Percentiles rank a stretch among this genome's conserved stretches.
phyloP scores from a whole-genome alignment of 2,329 filamentous ascomycete species.

The Fusarium setosum region DNA sequence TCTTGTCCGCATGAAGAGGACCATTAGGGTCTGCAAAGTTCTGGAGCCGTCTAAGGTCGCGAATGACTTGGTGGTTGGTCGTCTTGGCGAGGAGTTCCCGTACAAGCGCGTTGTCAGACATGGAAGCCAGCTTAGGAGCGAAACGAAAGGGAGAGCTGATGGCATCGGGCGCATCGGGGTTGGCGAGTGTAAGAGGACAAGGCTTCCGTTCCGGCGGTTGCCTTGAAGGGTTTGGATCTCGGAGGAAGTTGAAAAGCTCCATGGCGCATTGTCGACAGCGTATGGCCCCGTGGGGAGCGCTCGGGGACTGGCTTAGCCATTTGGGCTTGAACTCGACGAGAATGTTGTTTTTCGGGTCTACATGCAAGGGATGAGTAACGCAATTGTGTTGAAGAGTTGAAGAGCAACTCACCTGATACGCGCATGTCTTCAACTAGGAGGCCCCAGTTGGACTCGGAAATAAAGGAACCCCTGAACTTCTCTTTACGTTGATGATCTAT shows the following conservation, averaged over 20 bases:
- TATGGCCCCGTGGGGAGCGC: slow-evolving; percentile 70
- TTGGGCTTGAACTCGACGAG: slow-evolving; percentile 86
- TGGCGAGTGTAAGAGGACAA: slow-evolving; percentile 74
- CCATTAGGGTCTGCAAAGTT: slow-evolving; percentile 56
- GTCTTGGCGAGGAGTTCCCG: slow-evolving; percentile 42
- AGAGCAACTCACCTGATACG: slow-evolving; percentile 42
- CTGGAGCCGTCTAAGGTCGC: slow-evolving; percentile 50
- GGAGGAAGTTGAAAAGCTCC: slow-evolving; percentile 51
- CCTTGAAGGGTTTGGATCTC: slow-evolving; percentile 47
- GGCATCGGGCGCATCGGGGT: slow-evolving; percentile 57
- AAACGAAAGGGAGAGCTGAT: slow-evolving; percentile 56
- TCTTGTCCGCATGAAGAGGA: slow-evolving; percentile 55
- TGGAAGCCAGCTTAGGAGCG: slow-evolving; percentile 45
- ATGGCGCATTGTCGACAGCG: slow-evolving; percentile 82
- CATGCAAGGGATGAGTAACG: slow-evolving; percentile 1
- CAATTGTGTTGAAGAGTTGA: background rate
- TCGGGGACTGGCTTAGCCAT: slow-evolving; percentile 82
- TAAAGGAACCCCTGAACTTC: slow-evolving; percentile 61
- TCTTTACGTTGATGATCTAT: slow-evolving; percentile 58
- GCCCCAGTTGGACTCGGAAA: slow-evolving; percentile 69
- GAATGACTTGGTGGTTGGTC: slow-evolving; percentile 49
- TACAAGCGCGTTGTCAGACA: slow-evolving; percentile 22
- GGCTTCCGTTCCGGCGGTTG: slow-evolving; percentile 57
- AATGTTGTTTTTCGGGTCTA: slow-evolving; percentile 45
- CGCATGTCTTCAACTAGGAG: slow-evolving; percentile 81